Percentiles rank a stretch among this genome's conserved stretches.
phyloP scores from a whole-genome alignment of 805 yeast species.

The Saccharomycopsis vini region DNA sequence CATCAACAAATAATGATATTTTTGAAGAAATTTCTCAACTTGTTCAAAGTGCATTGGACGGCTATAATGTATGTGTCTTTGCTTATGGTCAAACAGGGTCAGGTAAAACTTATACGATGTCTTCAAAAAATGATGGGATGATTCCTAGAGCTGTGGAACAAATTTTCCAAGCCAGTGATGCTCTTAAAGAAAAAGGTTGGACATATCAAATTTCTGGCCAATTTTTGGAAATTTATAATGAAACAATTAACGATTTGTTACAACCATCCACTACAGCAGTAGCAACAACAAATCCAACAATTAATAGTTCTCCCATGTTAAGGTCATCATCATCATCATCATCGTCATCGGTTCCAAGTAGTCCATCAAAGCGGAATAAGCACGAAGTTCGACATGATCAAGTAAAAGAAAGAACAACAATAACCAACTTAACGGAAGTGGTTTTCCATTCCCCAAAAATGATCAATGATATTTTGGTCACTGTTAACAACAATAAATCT shows the following conservation, averaged over 20 bases:
- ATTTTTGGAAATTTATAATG: constrained; percentile 86
- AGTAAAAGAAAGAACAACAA: constrained; percentile 39
- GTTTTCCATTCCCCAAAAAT: constrained; percentile 37
- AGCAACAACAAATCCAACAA: constrained; percentile 19
- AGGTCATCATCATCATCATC: no score
- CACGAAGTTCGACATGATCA: constrained; percentile 70
- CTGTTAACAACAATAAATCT: constrained; percentile 54
- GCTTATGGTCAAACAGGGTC: constrained; percentile 98
- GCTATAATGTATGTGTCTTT: constrained; percentile 84
- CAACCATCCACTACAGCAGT: constrained; percentile 16
- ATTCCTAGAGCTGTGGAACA: constrained; percentile 68
- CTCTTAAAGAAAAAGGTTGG: constrained; percentile 52
- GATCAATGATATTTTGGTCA: constrained; percentile 41
- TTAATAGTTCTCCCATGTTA: no score
- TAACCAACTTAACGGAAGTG: constrained; percentile 50
- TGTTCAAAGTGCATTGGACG: constrained; percentile 80
- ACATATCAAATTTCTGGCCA: constrained; percentile 54
- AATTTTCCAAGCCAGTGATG: constrained; percentile 50
- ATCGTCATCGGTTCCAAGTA: constrained; percentile 18
- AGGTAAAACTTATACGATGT: constrained; percentile 92
- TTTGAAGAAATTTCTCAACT: constrained; percentile 82
- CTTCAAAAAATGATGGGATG: constrained; percentile 61
- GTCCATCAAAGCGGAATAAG: constrained; percentile 26
- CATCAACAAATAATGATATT: constrained; percentile 47
- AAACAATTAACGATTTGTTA: constrained; percentile 63